Base-by-base conservation (phyloP, 768 basidiomycete genomes). In the Lanmaoa pseudosensibilis region DNA sequence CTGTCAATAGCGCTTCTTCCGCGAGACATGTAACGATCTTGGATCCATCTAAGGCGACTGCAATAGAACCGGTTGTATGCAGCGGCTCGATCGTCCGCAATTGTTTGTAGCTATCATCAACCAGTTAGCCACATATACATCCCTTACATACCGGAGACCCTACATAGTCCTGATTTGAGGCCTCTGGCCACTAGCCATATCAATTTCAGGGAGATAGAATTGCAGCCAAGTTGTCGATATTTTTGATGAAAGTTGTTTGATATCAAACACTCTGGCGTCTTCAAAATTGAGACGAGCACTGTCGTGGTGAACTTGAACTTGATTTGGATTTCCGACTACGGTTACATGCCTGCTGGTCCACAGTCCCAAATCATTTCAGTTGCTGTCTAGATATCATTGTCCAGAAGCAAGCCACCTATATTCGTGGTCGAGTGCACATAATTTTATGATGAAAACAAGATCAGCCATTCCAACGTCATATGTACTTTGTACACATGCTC, bases 31-130 rank as follows among this genome's bases (percentile, higher is more conserved):
- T 94, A 50, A 94, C 81, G 33, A 98, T 78, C 73, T 80, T 86
- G 52, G 75, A 77, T 46, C 92, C 94, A 76, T 98, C 92, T 45
- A 75, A 71, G 5, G 92, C 86, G 46, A 92, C 77, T 12, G 90
- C 84, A 27, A 94, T 85, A 16, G 93, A 90, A 32, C 97, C 97
- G 39, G 84, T 84, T 2, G 96, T 98, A 68, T 97, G 91, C 43
- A 96, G 74, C 4, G 95, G 93, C 37, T 80, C 82, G 51, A 94
- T 86, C 13, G 82, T 78, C 51, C 87, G 80, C 19, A 73, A 77
- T 71, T 90, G 91, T 73, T 87, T 88, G 74, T 90, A 94, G 32
- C 92, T 94, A 53, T 30, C 16, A 16, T 32, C 19, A 23, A 45
- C 32, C 43, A 50, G 44, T 69, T 25, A 71, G 65, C 19, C 6